Conservation (phyloP, 2,329 filamentous ascomycete genomes). For the Pseudogymnoascus sp. region DNA sequence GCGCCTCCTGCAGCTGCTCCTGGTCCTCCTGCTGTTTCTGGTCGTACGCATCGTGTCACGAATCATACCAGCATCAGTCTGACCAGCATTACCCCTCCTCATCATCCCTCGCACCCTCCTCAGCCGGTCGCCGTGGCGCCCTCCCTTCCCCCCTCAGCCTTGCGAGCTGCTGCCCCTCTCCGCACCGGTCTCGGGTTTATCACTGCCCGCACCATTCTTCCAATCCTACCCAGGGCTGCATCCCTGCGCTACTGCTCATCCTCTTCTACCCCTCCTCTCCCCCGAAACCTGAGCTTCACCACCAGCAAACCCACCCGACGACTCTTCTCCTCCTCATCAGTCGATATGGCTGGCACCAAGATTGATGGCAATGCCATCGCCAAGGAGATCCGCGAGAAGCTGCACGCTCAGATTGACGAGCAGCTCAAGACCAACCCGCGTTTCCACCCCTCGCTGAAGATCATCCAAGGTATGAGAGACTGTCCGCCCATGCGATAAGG, state of each 20-base stretch:
- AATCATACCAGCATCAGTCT: background rate
- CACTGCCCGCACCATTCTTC: conserved; percentile 4
- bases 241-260: conserved; percentile 10
- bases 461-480: conserved; percentile 70
- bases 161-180: conserved; percentile 10
- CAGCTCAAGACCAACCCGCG: conserved; percentile 76
- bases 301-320: conserved; percentile 12
- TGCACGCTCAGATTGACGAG: conserved; percentile 72
- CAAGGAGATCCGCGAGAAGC: conserved; percentile 75
- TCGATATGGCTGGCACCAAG: conserved; percentile 75
- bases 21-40: conserved; percentile 1
- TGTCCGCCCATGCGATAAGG: conserved; percentile 15
- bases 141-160: conserved; percentile 2
- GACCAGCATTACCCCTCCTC: conserved; percentile 7
- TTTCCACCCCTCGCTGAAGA: conserved; percentile 84
- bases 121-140: background rate
- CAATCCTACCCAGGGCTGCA: background rate
- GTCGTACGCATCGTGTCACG: background rate
- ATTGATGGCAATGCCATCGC: conserved; percentile 96
- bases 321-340: conserved; percentile 43
- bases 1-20: conserved; percentile 1
- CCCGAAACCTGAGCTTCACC: background rate
- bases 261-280: conserved; percentile 5
- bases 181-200: conserved; percentile 7
- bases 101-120: background rate